Percentiles rank a stretch among this genome's conserved stretches.
phyloP scores from a whole-genome alignment of 352 stramenopile genomes.

The Globisporangium rhizosaccharum region DNA sequence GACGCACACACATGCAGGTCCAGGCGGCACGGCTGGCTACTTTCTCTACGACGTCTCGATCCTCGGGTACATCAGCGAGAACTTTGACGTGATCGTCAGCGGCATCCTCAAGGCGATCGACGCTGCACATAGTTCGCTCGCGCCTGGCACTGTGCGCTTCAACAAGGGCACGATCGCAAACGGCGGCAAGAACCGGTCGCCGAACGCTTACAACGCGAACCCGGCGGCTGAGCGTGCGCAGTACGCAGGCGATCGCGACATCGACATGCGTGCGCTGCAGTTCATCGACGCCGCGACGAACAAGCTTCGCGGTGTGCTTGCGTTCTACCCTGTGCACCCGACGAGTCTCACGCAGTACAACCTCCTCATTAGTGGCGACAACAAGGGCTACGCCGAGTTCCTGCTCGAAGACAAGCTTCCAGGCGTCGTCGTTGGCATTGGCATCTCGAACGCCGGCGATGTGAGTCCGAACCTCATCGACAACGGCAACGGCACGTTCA shows the following conservation, averaged over 20 bases:
- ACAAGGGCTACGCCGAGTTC: constrained; percentile 64
- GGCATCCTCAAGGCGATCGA: constrained; percentile 63
- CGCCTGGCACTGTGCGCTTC: constrained; percentile 34
- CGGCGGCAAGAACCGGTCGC: constrained; percentile 65
- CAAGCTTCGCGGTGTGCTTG: constrained; percentile 50
- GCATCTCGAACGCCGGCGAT: constrained; percentile 41
- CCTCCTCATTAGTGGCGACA: constrained; percentile 70
- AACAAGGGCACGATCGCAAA: constrained; percentile 26
- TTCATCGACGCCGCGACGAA: constrained; percentile 28
- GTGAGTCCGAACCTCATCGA: constrained; percentile 44
- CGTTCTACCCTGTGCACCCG: constrained; percentile 70
- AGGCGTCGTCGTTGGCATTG: constrained; percentile 25
- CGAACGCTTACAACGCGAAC: constrained; percentile 67
- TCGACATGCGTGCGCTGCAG: constrained; percentile 56
- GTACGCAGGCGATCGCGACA: constrained; percentile 63
- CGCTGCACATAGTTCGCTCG: constrained; percentile 46
- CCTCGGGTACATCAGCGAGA: constrained; percentile 42
- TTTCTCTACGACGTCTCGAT: constrained; percentile 60
- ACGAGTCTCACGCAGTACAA: constrained; percentile 79
- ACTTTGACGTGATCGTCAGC: constrained; percentile 57
- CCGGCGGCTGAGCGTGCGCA: constrained; percentile 39
- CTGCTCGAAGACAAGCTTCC: constrained; percentile 30
- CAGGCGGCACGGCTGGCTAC: constrained; percentile 70
- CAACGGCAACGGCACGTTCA: constrained; percentile 44
- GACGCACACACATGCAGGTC: constrained; percentile 81